Percentiles rank a stretch among this genome's conserved stretches.
Conservation (phyloP, 139 green algal genomes). For the Coccomyxa sp. region DNA sequence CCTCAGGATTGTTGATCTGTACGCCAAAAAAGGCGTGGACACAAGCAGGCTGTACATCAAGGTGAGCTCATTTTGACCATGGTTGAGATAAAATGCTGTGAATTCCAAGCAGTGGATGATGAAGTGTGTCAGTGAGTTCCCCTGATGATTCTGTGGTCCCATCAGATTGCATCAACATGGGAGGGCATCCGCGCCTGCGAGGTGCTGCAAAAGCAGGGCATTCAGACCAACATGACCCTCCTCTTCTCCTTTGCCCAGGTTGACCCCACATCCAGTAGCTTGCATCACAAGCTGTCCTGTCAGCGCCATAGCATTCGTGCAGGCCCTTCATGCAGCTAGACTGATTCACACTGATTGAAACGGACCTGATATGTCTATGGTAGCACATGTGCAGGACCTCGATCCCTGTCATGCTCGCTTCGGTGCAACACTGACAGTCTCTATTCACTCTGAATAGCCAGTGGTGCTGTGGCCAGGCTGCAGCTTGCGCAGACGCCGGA, state of each 20-base stretch:
- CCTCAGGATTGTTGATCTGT: constrained; percentile 70
- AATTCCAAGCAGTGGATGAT: neutral
- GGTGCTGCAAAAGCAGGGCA: constrained; percentile 73
- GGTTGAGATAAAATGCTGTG: neutral
- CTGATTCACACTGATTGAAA: no score
- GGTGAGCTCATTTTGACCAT: neutral
- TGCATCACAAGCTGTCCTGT: neutral
- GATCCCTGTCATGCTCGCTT: neutral
- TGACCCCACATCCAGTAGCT: neutral
- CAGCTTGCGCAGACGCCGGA: constrained; percentile 74
- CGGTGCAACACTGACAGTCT: neutral
- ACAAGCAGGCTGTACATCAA: constrained; percentile 50
- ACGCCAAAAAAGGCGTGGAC: constrained; percentile 47
- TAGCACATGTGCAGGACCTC: neutral
- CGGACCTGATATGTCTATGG: neutral
- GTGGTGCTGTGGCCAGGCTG: constrained; percentile 47
- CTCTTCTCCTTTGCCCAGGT: constrained; percentile 87
- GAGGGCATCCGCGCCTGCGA: constrained; percentile 81
- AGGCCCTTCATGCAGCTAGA: no score
- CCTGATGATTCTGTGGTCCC: neutral
- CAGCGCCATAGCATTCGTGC: neutral
- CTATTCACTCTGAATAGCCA: neutral
- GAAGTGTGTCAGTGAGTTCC: neutral
- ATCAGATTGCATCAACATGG: constrained; percentile 80
- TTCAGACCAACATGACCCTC: constrained; percentile 90